These are phyloP conservation scores for Ophiostoma perfectum DNA, from an alignment of 2,329 filamentous ascomycete genomes.

Conservation along the genomic window DNA sequence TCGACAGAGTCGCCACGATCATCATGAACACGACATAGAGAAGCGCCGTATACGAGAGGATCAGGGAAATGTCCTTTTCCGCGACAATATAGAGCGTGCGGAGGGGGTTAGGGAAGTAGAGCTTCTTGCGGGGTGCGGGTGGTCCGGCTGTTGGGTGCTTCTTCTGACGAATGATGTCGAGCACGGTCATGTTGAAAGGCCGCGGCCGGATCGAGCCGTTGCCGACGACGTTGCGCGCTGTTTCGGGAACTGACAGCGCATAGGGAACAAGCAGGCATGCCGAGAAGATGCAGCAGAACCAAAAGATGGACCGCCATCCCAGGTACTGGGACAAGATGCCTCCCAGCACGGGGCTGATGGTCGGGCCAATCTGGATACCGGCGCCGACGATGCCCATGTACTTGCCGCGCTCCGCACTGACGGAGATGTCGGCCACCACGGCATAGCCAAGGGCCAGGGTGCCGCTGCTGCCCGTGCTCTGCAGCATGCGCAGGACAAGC, in stretches of 20 bases:
- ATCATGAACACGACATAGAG: conserved; percentile 54
- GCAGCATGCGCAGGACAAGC: conserved; percentile 56
- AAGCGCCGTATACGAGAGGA: conserved; percentile 48
- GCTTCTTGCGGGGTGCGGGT: conserved; percentile 30
- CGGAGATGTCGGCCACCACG: conserved; percentile 66
- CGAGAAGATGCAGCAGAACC: conserved; percentile 58
- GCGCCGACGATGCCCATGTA: conserved; percentile 65
- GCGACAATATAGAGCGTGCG: conserved; percentile 49
- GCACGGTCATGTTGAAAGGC: conserved; percentile 52
- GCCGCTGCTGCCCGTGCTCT: conserved; percentile 60
- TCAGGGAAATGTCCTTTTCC: conserved; percentile 53
- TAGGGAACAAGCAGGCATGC: conserved; percentile 49
- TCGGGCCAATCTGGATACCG: conserved; percentile 52
- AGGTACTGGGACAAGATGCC: conserved; percentile 58
- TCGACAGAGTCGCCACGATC: conserved; percentile 48
- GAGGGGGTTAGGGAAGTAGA: conserved; percentile 53
- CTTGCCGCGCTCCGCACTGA: conserved; percentile 62
- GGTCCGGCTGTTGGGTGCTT: conserved; percentile 25
- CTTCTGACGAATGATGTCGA: conserved; percentile 44
- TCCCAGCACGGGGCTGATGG: conserved; percentile 56
- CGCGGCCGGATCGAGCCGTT: conserved; percentile 57
- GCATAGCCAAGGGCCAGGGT: conserved; percentile 67
- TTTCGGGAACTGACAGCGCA: conserved; percentile 54
- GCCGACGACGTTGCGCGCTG: conserved; percentile 54
- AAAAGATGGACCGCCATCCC: conserved; percentile 64